Conservation (phyloP, 495 filamentous ascomycete genomes). For the Tuber umbilicatum region DNA sequence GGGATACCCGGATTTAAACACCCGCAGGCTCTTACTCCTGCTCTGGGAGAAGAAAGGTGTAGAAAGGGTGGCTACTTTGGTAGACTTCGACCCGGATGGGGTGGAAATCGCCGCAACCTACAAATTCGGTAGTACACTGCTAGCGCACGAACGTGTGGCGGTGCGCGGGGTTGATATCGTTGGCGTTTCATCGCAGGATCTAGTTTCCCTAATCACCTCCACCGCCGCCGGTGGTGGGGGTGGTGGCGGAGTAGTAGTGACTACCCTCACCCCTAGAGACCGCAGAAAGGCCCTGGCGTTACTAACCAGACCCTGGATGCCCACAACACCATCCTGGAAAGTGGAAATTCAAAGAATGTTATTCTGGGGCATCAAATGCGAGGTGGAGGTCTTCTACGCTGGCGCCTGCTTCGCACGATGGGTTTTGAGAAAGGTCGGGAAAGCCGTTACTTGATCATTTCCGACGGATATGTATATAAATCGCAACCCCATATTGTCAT, state of each 20-base stretch:
- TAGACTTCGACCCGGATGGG: slow-evolving; percentile 84
- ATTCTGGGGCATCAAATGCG: slow-evolving; percentile 76
- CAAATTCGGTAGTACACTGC: slow-evolving; percentile 68
- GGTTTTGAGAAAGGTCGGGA: not conserved
- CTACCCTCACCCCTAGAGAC: slow-evolving; percentile 58
- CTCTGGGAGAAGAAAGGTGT: slow-evolving; percentile 43
- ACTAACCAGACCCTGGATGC: slow-evolving; percentile 53
- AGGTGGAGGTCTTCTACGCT: slow-evolving; percentile 65
- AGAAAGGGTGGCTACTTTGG: slow-evolving; percentile 58
- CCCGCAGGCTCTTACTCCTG: slow-evolving; percentile 60
- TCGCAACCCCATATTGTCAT: not conserved
- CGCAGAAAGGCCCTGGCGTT: slow-evolving; percentile 60
- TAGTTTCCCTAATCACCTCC: slow-evolving; percentile 42
- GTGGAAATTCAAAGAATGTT: slow-evolving; percentile 78
- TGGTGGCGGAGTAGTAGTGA: slow-evolving; percentile 36
- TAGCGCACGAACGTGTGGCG: slow-evolving; percentile 62
- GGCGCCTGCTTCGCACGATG: slow-evolving; percentile 34
- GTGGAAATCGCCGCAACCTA: slow-evolving; percentile 81
- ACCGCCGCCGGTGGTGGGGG: not conserved
- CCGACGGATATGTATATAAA: not conserved
- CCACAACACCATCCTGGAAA: slow-evolving; percentile 47
- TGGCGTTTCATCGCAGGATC: slow-evolving; percentile 60
- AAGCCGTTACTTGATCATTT: not conserved
- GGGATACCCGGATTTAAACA: slow-evolving; percentile 84
- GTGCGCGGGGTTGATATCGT: slow-evolving; percentile 63